Evolutionary conservation across 768 basidiomycete genomes (phyloP).

Genomic region (Nidula microcarpa): DNA sequence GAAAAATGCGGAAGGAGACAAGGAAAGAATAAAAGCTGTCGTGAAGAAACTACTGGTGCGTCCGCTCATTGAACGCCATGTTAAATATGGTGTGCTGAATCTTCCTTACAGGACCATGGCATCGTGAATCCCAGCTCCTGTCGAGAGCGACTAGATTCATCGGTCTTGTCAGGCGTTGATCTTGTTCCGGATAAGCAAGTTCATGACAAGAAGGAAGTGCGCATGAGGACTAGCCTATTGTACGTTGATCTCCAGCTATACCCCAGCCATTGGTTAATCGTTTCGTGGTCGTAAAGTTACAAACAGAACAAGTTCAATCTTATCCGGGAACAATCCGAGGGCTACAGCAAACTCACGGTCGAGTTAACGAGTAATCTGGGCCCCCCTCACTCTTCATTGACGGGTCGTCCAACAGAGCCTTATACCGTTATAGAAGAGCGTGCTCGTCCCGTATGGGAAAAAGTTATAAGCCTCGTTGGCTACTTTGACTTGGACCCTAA

Average conservation of each 20-base stretch:
- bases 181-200: constrained; percentile 64
- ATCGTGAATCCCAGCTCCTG: constrained; percentile 60
- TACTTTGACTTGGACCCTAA: constrained; percentile 98
- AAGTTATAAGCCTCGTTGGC: constrained; percentile 84
- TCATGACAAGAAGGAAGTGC: constrained; percentile 77
- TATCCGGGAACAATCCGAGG: constrained; percentile 95
- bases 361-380: constrained; percentile 80
- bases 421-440: constrained; percentile 56
- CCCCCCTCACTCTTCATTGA: constrained; percentile 64
- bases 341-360: constrained; percentile 88
- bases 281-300: constrained; percentile 51
- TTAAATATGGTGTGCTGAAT: no score
- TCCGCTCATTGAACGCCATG: constrained; percentile 3
- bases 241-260: constrained; percentile 33
- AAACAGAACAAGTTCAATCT: constrained; percentile 99
- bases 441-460: constrained; percentile 73
- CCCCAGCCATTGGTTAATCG: constrained; percentile 1
- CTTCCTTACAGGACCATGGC: constrained; percentile 43
- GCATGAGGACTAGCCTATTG: constrained; percentile 80
- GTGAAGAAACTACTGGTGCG: constrained; percentile 63
- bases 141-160: constrained; percentile 71
- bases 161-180: constrained; percentile 58
- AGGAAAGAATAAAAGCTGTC: constrained; percentile 51
- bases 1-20: constrained; percentile 58
- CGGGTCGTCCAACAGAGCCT: constrained; percentile 64